These are phyloP conservation scores for Coffea eugenioides DNA, from an alignment of 257 asterid genomes.

Conservation along the genomic window DNA sequence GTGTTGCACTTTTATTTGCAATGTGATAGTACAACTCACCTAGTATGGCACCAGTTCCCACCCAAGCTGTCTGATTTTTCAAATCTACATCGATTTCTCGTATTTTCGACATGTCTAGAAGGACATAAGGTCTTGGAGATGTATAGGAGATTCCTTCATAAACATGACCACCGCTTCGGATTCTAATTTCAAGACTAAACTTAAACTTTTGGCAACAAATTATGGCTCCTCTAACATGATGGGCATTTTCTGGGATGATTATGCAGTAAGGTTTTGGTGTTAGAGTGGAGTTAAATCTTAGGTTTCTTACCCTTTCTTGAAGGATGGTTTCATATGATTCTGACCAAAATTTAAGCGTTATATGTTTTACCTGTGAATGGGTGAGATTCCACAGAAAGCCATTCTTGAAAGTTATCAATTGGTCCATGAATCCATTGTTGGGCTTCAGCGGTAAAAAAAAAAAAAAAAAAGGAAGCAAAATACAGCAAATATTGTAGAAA, in stretches of 20 bases:
- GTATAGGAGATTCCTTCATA: slow-evolving; percentile 41
- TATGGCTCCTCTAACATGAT: slow-evolving; percentile 38
- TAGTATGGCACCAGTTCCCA: slow-evolving; percentile 52
- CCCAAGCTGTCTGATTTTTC: slow-evolving; percentile 45
- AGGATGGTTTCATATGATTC: slow-evolving; percentile 31
- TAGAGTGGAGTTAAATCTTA: slow-evolving; percentile 46
- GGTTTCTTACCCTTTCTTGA: slow-evolving; percentile 45
- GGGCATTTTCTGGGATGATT: slow-evolving; percentile 36
- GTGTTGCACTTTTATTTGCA: slow-evolving; percentile 27
- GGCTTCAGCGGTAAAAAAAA: not conserved
- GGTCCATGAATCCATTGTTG: slow-evolving; percentile 3
- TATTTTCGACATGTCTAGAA: slow-evolving; percentile 44
- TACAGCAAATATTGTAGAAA: not conserved
- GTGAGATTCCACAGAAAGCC: slow-evolving; percentile 15
- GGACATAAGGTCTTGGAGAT: slow-evolving; percentile 30
- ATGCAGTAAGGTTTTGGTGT: slow-evolving; percentile 35
- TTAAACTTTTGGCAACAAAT: slow-evolving; percentile 32
- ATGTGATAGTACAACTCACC: slow-evolving; percentile 57
- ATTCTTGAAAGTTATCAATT: slow-evolving; percentile 5
- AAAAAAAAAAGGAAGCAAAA: not conserved
- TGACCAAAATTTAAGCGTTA: slow-evolving; percentile 26
- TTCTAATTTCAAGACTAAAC: slow-evolving; percentile 31
- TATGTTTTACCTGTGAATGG: not conserved
- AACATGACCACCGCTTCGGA: slow-evolving; percentile 25
- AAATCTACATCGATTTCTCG: slow-evolving; percentile 32